A percentile compares a stretch with the other conserved stretches of the same genome.
phyloP scores from a whole-genome alignment of 129 eudicot species.

The Oenanthe sinensis region DNA sequence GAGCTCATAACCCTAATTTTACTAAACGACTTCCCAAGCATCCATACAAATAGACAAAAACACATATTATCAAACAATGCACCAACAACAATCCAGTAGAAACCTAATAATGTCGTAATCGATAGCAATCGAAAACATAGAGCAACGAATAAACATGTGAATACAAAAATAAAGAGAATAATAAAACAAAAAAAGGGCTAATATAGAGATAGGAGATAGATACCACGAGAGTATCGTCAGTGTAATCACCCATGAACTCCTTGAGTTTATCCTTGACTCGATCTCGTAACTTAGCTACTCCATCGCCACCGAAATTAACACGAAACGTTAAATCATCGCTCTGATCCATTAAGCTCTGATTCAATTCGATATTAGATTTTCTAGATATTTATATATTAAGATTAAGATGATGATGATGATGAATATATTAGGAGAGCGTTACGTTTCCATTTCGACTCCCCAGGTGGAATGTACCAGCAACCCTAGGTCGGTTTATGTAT shows the following conservation, averaged over 20 bases:
- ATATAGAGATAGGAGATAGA: neutral
- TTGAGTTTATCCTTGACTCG: conserved; percentile 65
- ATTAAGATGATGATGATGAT: neutral
- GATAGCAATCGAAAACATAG: no score
- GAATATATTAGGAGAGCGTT: neutral
- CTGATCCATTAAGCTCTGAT: conserved; percentile 5
- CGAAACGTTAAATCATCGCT: conserved; percentile 57
- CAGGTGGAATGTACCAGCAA: neutral
- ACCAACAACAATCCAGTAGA: no score
- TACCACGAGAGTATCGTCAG: conserved; percentile 95
- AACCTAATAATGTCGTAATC: no score
- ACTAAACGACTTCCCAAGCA: neutral
- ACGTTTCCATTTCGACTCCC: neutral
- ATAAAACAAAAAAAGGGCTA: neutral
- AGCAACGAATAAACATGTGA: neutral
- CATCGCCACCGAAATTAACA: conserved; percentile 56
- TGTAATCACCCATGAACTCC: conserved; percentile 92
- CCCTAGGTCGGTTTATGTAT: conserved; percentile 2
- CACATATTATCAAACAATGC: no score
- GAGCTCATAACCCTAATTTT: no score
- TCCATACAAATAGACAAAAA: neutral
- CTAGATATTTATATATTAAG: neutral
- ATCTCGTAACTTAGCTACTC: conserved; percentile 62
- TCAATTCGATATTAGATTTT: neutral
- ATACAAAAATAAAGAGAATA: neutral